phyloP scores from a whole-genome alignment of 768 basidiomycete species.

The Amanita fuliginea region DNA sequence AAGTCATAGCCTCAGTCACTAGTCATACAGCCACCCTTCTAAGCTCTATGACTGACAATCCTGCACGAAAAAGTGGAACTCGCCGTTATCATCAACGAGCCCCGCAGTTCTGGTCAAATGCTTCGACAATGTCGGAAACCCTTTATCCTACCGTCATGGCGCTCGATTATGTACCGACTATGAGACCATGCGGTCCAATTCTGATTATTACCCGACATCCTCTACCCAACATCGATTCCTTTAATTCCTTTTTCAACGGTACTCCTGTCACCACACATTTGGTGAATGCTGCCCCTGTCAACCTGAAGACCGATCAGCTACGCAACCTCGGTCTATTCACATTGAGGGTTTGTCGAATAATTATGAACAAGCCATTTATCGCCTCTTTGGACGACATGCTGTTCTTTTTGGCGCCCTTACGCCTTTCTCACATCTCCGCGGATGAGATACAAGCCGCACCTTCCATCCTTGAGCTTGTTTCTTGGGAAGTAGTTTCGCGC shows the following conservation, averaged over 20 bases:
- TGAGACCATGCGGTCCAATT: conserved; percentile 42
- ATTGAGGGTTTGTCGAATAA: conserved; percentile 44
- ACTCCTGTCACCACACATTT: conserved; percentile 30
- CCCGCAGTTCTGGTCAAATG: conserved; percentile 60
- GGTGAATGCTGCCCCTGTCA: conserved; percentile 36
- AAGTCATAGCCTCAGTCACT: conserved; percentile 1
- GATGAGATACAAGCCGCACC: conserved; percentile 16
- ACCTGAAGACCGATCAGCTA: conserved; percentile 33
- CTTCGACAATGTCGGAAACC: conserved; percentile 14
- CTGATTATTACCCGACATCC: conserved; percentile 57
- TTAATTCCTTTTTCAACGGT: conserved; percentile 53
- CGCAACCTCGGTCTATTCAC: conserved; percentile 50
- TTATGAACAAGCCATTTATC: conserved; percentile 60
- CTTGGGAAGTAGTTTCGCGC: conserved; percentile 50
- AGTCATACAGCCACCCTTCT: neutral
- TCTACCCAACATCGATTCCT: conserved; percentile 42
- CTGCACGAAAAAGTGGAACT: conserved; percentile 24
- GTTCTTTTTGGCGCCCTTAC: conserved; percentile 61
- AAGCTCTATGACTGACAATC: conserved; percentile 3
- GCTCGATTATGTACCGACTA: conserved; percentile 19
- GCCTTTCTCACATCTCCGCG: conserved; percentile 16
- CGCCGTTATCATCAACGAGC: conserved; percentile 44
- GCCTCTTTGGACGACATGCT: conserved; percentile 42
- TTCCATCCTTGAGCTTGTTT: conserved; percentile 36
- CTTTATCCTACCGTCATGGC: conserved; percentile 53